Evolutionary conservation across 2,329 filamentous ascomycete genomes (phyloP), one percentile per base, ranked within the genome.

Genomic region (Ophiocordyceps australis): DNA sequence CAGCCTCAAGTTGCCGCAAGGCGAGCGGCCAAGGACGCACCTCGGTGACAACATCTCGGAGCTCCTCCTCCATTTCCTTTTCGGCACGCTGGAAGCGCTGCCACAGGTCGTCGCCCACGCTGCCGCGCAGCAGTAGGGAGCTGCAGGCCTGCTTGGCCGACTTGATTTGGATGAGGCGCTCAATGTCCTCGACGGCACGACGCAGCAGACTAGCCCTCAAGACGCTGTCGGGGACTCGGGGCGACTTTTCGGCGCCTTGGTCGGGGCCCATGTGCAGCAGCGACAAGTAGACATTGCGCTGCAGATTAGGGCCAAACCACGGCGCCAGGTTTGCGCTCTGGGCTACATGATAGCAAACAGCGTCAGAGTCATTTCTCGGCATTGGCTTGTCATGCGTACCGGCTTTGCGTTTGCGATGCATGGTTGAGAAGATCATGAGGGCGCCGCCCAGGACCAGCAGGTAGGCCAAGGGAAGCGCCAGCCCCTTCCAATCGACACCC

Each of bases 21-120:
- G 17, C 17, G 15, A 16, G 10, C 14, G 23, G 14, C 7, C n/a
- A 24, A 9, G 13, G 20, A 28, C 21, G 10, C 50, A 91, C 83
- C 73, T 95, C 86, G 40, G 74, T 69, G 18, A 95, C 83, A 14
- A 95, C 86, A 52, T 98, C 89, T 40, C 81, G 71, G 33, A 98
- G 62, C 55, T 98, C 89, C 38, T 83, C 81, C 55, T 98, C 85
- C 62, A 95, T 91, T 55, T 98, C 89, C 58, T 91, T 85, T 65
- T 98, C 89, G 1, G 86, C 89, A 26, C 82, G 68, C 52, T 74
- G 55, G 51, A 95, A 93, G 20, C 86, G 66, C 58, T 94, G 81
- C 78, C 83, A 93, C 38, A 98, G 54, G 50, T 98, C 89, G 47
- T 98, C 89, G 10, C 89, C 86, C 2, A 98, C 83, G 43, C 82